Evolutionary conservation across 169 alveolate species (phyloP).

Genomic region (Babesia caballi): DNA sequence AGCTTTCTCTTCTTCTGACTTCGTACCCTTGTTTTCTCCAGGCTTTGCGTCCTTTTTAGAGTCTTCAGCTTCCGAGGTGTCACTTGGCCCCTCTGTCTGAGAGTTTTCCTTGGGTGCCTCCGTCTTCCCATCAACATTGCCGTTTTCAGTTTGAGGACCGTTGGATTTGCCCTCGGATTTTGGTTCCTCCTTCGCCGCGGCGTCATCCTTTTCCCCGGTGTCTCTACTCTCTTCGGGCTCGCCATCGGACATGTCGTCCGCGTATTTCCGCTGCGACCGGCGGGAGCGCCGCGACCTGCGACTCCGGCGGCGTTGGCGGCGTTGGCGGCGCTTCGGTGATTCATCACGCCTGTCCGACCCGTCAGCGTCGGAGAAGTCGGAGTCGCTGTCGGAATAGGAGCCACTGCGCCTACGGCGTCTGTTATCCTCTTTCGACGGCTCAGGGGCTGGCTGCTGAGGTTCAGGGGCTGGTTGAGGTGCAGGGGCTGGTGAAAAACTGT

Average conservation of each 20-base stretch:
- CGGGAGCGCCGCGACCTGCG: not conserved
- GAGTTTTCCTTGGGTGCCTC: too few relatives aligned
- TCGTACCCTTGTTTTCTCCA: not conserved
- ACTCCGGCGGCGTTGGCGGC: constrained; percentile 3
- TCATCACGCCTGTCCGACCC: not conserved
- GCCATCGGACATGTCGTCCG: too few relatives aligned
- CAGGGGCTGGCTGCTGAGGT: constrained; percentile 48
- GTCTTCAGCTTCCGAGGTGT: not conserved
- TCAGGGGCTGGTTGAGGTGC: constrained; percentile 54
- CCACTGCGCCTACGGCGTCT: not conserved
- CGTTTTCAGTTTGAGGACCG: not conserved
- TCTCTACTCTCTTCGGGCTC: not conserved
- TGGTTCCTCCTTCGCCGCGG: too few relatives aligned
- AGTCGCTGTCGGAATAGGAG: not conserved
- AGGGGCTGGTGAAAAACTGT: constrained; percentile 1
- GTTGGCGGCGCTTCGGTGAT: not conserved
- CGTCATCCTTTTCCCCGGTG: not conserved
- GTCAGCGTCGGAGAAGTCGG: not conserved
- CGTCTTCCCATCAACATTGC: not conserved
- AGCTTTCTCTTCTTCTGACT: not conserved
- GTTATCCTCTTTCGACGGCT: not conserved
- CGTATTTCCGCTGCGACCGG: not conserved
- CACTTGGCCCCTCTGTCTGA: too few relatives aligned
- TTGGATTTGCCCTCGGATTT: too few relatives aligned
- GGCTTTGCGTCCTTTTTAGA: not conserved